phyloP scores from a whole-genome alignment of 495 filamentous ascomycete species.

The Evansstolkia leycettana region DNA sequence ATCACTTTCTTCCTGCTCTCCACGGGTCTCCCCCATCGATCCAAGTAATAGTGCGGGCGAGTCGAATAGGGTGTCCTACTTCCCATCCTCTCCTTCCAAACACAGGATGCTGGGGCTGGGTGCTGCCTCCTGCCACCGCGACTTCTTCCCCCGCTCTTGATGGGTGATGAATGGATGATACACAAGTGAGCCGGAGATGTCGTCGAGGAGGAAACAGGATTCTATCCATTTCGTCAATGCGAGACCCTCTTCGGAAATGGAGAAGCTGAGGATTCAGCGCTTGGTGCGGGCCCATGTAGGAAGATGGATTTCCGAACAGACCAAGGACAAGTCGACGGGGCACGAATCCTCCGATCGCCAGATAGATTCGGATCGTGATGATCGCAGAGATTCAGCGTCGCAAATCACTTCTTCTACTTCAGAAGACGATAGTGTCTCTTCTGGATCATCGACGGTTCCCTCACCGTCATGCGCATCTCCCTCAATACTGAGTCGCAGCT shows the following conservation, averaged over 20 bases:
- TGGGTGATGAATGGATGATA: not conserved
- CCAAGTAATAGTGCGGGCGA: too few species aligned
- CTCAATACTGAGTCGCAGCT: too few species aligned
- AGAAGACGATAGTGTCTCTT: too few species aligned
- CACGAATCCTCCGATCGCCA: conserved; percentile 1
- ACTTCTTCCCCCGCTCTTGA: too few species aligned
- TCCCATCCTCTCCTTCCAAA: too few species aligned
- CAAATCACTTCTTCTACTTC: too few species aligned
- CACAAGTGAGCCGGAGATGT: conserved; percentile 10
- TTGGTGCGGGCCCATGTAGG: conserved; percentile 30
- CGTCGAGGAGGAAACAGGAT: conserved; percentile 16
- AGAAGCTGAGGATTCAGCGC: conserved; percentile 18
- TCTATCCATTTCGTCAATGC: conserved; percentile 30
- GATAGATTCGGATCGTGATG: too few species aligned
- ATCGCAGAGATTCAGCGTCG: not conserved
- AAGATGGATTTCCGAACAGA: conserved; percentile 30
- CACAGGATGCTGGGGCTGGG: too few species aligned
- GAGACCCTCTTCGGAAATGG: conserved; percentile 21
- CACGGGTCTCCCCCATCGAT: too few species aligned
- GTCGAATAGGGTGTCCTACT: too few species aligned
- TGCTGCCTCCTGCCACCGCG: too few species aligned
- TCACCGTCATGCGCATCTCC: not conserved
- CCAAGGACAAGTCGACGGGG: conserved; percentile 16
- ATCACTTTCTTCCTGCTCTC: too few species aligned
- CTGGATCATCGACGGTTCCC: not conserved